Conservation (phyloP, 2,329 filamentous ascomycete species). For the Ambrosiella xylebori region DNA sequence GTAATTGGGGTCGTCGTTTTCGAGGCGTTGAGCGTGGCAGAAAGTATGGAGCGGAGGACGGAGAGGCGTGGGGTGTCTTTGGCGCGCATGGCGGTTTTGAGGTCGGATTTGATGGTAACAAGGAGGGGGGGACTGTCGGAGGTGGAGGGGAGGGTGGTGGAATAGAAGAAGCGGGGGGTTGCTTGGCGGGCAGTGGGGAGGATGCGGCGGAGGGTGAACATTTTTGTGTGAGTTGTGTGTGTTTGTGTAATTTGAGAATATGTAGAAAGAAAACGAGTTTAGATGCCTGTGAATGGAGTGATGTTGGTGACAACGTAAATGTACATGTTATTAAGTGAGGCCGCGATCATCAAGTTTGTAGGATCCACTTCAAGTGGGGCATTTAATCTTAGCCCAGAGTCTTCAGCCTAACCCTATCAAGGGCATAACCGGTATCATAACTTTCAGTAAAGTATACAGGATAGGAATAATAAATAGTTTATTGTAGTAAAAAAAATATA, state of each 20-base stretch:
- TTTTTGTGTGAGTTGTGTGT: constrained; percentile 12
- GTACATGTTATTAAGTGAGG: background rate
- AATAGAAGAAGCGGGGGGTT: background rate
- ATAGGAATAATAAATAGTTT: background rate
- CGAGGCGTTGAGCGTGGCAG: constrained; percentile 56
- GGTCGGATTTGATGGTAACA: constrained; percentile 38
- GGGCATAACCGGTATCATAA: background rate
- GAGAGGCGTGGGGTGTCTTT: constrained; percentile 48
- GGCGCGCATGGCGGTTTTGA: constrained; percentile 48
- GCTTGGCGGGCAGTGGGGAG: background rate
- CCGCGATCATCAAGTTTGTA: background rate
- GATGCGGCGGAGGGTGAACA: constrained; percentile 12
- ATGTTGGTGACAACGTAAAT: background rate
- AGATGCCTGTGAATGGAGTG: background rate
- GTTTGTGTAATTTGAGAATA: constrained; percentile 1
- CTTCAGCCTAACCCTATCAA: background rate
- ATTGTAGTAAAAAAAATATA: background rate
- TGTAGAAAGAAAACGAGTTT: background rate
- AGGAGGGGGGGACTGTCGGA: constrained; percentile 28
- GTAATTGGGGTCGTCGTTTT: constrained; percentile 54
- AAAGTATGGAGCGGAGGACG: constrained; percentile 51
- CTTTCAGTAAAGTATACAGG: background rate
- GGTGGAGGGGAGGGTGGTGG: constrained; percentile 13
- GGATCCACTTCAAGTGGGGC: background rate
- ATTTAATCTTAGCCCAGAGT: too few species aligned